A percentile compares a stretch with the other conserved stretches of the same genome.
phyloP scores from a whole-genome alignment of 768 basidiomycete species.

The Holtermannia corniformis region DNA sequence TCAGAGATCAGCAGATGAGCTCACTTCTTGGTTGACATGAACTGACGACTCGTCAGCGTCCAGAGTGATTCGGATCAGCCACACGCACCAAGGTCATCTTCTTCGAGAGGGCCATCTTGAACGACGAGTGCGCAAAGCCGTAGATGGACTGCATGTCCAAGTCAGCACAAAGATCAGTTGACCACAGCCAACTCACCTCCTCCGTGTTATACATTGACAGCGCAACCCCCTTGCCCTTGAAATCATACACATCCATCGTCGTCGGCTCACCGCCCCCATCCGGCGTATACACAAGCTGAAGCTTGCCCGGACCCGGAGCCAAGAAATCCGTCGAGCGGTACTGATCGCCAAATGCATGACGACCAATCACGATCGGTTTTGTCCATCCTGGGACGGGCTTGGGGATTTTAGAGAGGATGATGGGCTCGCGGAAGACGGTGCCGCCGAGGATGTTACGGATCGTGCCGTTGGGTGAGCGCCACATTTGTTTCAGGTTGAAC shows the following conservation, averaged over 20 bases:
- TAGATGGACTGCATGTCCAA: constrained; percentile 73
- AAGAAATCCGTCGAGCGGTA: constrained; percentile 92
- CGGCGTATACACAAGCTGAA: constrained; percentile 85
- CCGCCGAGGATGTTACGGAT: constrained; percentile 97
- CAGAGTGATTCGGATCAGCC: constrained; percentile 9
- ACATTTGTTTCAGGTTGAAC: constrained; percentile 98
- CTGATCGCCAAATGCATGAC: constrained; percentile 97
- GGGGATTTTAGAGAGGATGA: constrained; percentile 81
- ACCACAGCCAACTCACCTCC: constrained; percentile 49
- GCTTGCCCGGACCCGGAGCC: constrained; percentile 82
- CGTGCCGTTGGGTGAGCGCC: constrained; percentile 95
- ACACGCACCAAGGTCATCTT: constrained; percentile 47
- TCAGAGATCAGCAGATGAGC: constrained; percentile 1
- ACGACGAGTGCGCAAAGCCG: constrained; percentile 93
- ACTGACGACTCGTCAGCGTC: too few species aligned
- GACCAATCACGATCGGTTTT: constrained; percentile 91
- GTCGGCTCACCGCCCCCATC: constrained; percentile 57
- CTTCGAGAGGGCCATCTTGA: constrained; percentile 79
- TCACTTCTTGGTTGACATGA: constrained; percentile 92
- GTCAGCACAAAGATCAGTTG: too few species aligned
- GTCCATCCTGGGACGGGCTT: constrained; percentile 93
- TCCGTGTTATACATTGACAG: constrained; percentile 99
- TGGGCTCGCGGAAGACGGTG: constrained; percentile 97
- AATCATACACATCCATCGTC: constrained; percentile 80
- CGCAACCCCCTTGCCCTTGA: constrained; percentile 83